phyloP scores from a whole-genome alignment of 768 basidiomycete species.

The Suillus paluster region DNA sequence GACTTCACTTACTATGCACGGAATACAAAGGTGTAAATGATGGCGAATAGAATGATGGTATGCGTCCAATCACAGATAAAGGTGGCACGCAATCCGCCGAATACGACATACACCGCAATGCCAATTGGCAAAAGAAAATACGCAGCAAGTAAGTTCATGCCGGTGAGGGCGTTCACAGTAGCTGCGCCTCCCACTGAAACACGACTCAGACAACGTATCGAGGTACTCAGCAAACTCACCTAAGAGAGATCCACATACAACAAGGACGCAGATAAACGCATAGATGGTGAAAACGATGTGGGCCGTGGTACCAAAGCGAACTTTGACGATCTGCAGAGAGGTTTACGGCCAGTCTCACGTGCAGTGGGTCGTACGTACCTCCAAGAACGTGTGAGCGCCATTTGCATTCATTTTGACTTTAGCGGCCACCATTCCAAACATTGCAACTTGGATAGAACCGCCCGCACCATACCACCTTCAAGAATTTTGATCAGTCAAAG shows the following conservation, averaged over 20 bases:
- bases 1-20: constrained; percentile 9
- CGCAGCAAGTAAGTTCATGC: constrained; percentile 37
- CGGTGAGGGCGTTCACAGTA: constrained; percentile 36
- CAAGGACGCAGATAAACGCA: constrained; percentile 37
- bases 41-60: constrained; percentile 38
- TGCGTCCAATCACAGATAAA: constrained; percentile 27
- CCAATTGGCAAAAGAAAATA: constrained; percentile 36
- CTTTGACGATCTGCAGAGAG: constrained; percentile 37
- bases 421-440: constrained; percentile 44
- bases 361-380: constrained; percentile 22
- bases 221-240: constrained; percentile 15
- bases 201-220: not conserved
- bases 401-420: constrained; percentile 49
- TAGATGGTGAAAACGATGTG: constrained; percentile 42
- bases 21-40: constrained; percentile 30
- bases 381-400: constrained; percentile 47
- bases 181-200: constrained; percentile 30
- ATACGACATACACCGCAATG: constrained; percentile 27
- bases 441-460: constrained; percentile 43
- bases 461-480: constrained; percentile 41
- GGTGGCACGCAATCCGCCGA: constrained; percentile 28
- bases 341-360: not conserved
- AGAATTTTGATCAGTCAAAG: constrained; percentile 3
- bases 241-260: constrained; percentile 43
- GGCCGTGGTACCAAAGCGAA: constrained; percentile 38